Evolutionary conservation across 352 stramenopile genomes (phyloP).

Genomic region (Saprolegnia parasitica): DNA sequence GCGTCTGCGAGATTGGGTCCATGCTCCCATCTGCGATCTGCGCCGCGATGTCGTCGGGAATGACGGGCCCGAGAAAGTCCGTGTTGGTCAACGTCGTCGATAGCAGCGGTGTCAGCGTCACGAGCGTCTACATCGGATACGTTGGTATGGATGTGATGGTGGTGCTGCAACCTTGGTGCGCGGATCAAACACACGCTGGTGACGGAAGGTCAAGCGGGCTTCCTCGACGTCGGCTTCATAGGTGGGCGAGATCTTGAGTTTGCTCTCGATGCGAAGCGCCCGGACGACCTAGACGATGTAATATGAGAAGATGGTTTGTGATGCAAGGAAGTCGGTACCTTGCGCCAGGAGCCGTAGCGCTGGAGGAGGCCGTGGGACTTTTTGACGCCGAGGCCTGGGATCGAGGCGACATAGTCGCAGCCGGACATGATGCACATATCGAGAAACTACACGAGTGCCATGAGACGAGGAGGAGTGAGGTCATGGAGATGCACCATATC

Average conservation of each 20-base stretch:
- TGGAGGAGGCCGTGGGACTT: slow-evolving; percentile 68
- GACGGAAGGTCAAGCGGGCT: slow-evolving; percentile 58
- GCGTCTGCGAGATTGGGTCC: slow-evolving; percentile 58
- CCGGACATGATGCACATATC: slow-evolving; percentile 90
- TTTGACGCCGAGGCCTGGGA: slow-evolving; percentile 80
- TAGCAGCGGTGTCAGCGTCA: slow-evolving; percentile 58
- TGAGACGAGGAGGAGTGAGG: background rate
- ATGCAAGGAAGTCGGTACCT: too few relatives aligned
- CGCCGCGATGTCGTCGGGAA: slow-evolving; percentile 41
- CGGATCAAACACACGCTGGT: slow-evolving; percentile 69
- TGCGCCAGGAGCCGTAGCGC: slow-evolving; percentile 59
- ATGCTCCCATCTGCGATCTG: slow-evolving; percentile 65
- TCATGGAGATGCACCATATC: slow-evolving; percentile 56
- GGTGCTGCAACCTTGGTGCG: slow-evolving; percentile 38
- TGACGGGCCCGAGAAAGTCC: slow-evolving; percentile 61
- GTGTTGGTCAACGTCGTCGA: slow-evolving; percentile 39
- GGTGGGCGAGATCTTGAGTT: slow-evolving; percentile 42
- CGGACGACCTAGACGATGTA: slow-evolving; percentile 23
- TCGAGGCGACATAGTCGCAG: slow-evolving; percentile 83
- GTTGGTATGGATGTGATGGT: background rate
- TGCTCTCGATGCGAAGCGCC: slow-evolving; percentile 57
- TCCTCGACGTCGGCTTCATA: slow-evolving; percentile 65
- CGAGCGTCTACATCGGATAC: slow-evolving; percentile 42
- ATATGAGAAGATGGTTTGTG: slow-evolving; percentile 13
- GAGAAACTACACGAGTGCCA: slow-evolving; percentile 50